Percentiles rank a stretch among this genome's conserved stretches.
phyloP scores from a whole-genome alignment of 805 yeast species.

The Saccharomycopsis sp. region DNA sequence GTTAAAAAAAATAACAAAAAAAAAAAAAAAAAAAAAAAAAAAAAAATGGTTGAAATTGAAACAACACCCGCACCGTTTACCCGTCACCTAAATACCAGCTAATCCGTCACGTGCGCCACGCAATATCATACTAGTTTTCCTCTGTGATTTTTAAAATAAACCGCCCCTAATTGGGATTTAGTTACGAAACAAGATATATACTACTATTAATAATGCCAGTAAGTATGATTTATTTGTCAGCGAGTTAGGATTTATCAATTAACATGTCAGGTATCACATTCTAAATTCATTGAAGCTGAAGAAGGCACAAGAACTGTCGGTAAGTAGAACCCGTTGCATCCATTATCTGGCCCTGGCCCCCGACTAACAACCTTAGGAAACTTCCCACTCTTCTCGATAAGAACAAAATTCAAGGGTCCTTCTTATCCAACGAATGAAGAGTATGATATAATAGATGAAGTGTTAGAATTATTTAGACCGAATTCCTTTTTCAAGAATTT shows the following conservation, averaged over 20 bases:
- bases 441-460: conserved; percentile 90
- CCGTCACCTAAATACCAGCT: no score
- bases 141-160: no score
- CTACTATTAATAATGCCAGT: no score
- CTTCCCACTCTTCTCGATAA: conserved; percentile 76
- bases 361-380: conserved; percentile 38
- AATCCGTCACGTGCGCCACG: no score
- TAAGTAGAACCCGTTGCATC: conserved; percentile 10
- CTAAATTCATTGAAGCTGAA: conserved; percentile 65
- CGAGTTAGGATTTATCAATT: no score
- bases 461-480: conserved; percentile 86
- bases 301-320: conserved; percentile 59
- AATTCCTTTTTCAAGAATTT: conserved; percentile 95
- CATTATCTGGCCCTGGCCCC: not conserved
- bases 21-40: not conserved
- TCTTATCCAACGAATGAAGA: conserved; percentile 69
- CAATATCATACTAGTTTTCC: no score
- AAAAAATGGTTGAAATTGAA: no score
- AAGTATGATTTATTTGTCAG: no score
- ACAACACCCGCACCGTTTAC: no score
- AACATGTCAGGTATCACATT: conserved; percentile 71
- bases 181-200: no score
- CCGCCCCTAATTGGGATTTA: no score
- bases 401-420: conserved; percentile 84
- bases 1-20: not conserved